These are phyloP conservation scores for Cytospora chrysosperma DNA, from an alignment of 2,329 filamentous ascomycete genomes.

Conservation along the genomic window DNA sequence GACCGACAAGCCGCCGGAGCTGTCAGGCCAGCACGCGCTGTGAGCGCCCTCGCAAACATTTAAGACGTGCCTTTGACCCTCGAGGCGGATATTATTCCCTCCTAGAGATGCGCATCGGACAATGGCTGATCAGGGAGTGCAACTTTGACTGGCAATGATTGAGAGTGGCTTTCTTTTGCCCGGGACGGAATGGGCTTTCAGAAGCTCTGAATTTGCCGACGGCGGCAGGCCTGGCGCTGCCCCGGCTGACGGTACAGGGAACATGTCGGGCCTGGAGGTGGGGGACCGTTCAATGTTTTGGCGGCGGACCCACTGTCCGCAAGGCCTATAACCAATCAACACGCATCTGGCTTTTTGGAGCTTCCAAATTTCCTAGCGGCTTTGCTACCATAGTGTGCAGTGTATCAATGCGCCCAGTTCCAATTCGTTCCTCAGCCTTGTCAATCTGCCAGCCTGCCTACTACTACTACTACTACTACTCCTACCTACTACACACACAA, in stretches of 20 bases:
- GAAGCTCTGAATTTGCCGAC: conserved; percentile 21
- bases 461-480: conserved; percentile 1
- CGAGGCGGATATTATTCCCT: not conserved
- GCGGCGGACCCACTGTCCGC: not conserved
- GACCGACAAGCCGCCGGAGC: conserved; percentile 44
- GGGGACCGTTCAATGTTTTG: not conserved
- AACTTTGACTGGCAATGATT: not conserved
- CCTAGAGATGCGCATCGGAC: conserved; percentile 5
- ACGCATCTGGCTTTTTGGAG: not conserved
- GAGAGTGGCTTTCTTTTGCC: not conserved
- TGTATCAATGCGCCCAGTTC: conserved; percentile 3
- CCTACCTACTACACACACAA: conserved; percentile 18
- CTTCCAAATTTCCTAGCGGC: conserved; percentile 20
- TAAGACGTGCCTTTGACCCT: conserved; percentile 29
- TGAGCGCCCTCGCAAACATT: conserved; percentile 59
- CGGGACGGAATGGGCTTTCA: not conserved
- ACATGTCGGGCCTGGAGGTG: not conserved
- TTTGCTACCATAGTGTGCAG: not conserved
- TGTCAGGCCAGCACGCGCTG: conserved; percentile 53
- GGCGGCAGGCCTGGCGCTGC: conserved; percentile 10
- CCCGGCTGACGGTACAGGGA: not conserved
- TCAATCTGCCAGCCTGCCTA: not conserved
- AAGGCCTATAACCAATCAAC: conserved; percentile 11
- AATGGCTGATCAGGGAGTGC: conserved; percentile 4
- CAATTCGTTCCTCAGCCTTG: conserved; percentile 9